Evolutionary conservation across 2,329 filamentous ascomycete genomes (phyloP), one percentile per base, ranked within the genome.

Genomic region (Xylaria sp.): DNA sequence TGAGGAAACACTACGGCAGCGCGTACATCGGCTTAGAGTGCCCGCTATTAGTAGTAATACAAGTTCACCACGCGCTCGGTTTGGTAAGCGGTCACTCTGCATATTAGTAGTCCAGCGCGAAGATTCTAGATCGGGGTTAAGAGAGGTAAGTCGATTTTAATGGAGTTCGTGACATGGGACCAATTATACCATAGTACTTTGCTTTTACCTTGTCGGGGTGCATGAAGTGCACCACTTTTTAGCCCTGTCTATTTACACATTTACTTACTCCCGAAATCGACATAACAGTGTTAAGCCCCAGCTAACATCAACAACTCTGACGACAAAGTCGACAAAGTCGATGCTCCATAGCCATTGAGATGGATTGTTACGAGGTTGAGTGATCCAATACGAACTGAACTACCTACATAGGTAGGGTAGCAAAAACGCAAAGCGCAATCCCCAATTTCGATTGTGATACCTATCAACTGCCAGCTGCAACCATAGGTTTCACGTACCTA

Each of bases 1-100:
- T 28, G 45, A 6, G 52, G 43, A 58, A 58, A 62, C 52, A 58
- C 52, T n/a, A 63, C 36, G 36, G 52, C 64, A 45, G 52, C 45
- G 32, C 58, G 25, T 61, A 58, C 18, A 57, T 28, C 28, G 43
- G 46, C 25, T 50, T 18, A 20, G 18, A 53, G 8, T 32, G 32
- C 41, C 39, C n/a, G 34, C 46, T 41, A 34, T 46, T 34, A 46
- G n/a, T 23, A 58, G 25, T 32, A 60, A 53, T 55, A 57, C 46
- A 36, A 36, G 36, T 48, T 53, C 43, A 15, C 30, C n/a, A 46
- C 39, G 46, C 46, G 65, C 36, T 43, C 30, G 34, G 39, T 53
- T 34, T 12, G 59, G 45, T 58, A 45, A 45, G 43, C 52, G 25
- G 43, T 30, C 52, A 56, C 50, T 66, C 18, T 61, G 36, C 13